Conservation (phyloP, 257 asterid genomes). For the Nemophila menziesii region DNA sequence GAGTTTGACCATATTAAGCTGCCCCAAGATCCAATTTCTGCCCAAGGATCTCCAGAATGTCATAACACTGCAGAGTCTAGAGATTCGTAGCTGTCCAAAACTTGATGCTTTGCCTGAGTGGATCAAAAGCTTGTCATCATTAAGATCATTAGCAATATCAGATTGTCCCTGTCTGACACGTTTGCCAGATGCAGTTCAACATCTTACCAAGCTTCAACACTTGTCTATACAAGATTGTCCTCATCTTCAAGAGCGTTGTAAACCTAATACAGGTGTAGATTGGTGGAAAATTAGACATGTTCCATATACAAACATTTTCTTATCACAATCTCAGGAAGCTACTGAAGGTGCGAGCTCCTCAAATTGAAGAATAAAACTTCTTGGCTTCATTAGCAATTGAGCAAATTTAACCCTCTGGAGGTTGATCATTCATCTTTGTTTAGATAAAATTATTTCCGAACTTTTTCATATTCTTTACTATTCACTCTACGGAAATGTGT, state of each 20-base stretch:
- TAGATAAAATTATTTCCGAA: too few relatives aligned
- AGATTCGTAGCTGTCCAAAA: slow-evolving; percentile 14
- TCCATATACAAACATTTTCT: slow-evolving; percentile 11
- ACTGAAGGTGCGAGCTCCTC: slow-evolving; percentile 2
- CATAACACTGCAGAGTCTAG: slow-evolving; percentile 15
- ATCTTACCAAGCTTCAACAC: slow-evolving; percentile 16
- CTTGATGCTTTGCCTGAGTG: slow-evolving; percentile 20
- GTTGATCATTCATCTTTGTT: neutral
- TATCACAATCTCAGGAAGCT: neutral
- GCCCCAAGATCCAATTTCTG: slow-evolving; percentile 13
- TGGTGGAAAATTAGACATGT: slow-evolving; percentile 19
- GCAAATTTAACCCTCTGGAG: too few relatives aligned
- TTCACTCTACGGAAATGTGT: too few relatives aligned
- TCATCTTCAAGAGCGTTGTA: slow-evolving; percentile 16
- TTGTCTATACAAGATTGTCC: slow-evolving; percentile 23
- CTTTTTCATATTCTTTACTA: too few relatives aligned
- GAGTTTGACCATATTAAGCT: slow-evolving; percentile 14
- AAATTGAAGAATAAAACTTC: too few relatives aligned
- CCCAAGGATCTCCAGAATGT: slow-evolving; percentile 14
- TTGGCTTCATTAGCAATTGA: too few relatives aligned
- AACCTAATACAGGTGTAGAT: slow-evolving; percentile 11
- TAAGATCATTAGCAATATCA: slow-evolving; percentile 21
- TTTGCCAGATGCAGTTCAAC: slow-evolving; percentile 18
- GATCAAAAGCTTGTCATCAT: slow-evolving; percentile 14
- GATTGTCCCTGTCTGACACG: slow-evolving; percentile 12